Evolutionary conservation across 805 yeast genomes (phyloP).

Genomic region (Phaffomyces antillensis): DNA sequence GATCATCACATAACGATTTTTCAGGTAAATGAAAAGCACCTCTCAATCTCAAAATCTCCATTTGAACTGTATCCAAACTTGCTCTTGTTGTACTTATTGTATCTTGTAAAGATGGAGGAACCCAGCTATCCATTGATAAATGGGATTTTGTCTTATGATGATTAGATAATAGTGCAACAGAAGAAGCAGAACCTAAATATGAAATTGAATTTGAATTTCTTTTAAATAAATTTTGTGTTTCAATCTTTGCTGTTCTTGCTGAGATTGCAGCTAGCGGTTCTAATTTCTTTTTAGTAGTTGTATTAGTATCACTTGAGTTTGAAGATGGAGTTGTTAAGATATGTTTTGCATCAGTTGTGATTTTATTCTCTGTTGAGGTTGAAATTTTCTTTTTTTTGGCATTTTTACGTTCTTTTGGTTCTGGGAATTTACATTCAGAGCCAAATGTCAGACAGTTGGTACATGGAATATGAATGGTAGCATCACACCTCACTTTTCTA

Average conservation of each 20-base stretch:
- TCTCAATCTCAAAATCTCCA: conserved; percentile 52
- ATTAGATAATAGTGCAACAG: conserved; percentile 26
- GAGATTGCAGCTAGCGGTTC: conserved; percentile 29
- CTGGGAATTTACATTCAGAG: conserved; percentile 65
- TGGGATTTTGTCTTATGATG: conserved; percentile 33
- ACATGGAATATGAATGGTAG: conserved; percentile 50
- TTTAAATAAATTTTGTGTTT: conserved; percentile 17
- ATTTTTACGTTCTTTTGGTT: conserved; percentile 39
- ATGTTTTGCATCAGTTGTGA: not conserved
- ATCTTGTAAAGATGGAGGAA: conserved; percentile 18
- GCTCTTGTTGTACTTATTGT: conserved; percentile 22
- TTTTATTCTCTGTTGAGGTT: conserved; percentile 1
- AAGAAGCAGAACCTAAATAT: conserved; percentile 48
- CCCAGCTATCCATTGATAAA: conserved; percentile 18
- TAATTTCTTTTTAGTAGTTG: conserved; percentile 22
- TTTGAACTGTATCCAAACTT: conserved; percentile 48
- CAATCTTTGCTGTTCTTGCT: conserved; percentile 25
- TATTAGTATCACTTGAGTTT: conserved; percentile 8
- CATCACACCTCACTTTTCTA: conserved; percentile 77
- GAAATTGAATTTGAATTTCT: conserved; percentile 25
- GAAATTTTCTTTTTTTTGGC: conserved; percentile 20
- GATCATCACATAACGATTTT: conserved; percentile 47
- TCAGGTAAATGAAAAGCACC: conserved; percentile 72
- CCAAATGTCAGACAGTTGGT: conserved; percentile 69
- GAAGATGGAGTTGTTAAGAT: conserved; percentile 3